Base-by-base conservation (phyloP, 371 early-diverging fungal species). In the Mortierella sp. region DNA sequence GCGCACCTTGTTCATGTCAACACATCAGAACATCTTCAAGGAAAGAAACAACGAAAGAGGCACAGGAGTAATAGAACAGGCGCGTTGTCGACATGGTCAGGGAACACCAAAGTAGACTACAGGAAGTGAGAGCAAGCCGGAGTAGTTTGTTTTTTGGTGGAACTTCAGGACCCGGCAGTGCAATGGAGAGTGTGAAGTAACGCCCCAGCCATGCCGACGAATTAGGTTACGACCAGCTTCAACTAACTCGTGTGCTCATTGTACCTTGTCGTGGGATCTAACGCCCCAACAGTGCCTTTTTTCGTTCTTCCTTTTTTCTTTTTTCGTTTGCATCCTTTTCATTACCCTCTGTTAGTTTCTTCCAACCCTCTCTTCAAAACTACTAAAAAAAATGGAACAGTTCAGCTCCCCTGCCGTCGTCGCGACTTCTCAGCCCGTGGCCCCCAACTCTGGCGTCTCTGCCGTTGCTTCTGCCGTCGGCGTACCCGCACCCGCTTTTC, bases 331-430 rank as follows among this genome's bases (percentile, higher is more conserved):
- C 57, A 72, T 55, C 48, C 53, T 37, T 71, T 73, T 51, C 57
- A 71, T 75, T 34, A 37, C 57, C 44, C 46, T 40, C 48, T 73
- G 34, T 50, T 37, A 59, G 67, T 67, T 40, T 6, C 2, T 40
- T 40, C 43, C 43, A 40, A 40, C 34, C 21, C 67, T 34, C 8
- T 67, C 5, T 34, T 70, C 16, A n/a, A 44, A 43, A 40, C 16
- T 69, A 51, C 48, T 40, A 37, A 48, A 67, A 59, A 77, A 57
- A 69, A 86, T 86, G 86, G 86, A 81, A 61, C 86, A 86, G 55
- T 81, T 72, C 76, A 34, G 79, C 72, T 19, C 86, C 8, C 69
- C 85, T 5, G 73, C 81, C 5, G 77, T 71, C 54, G 53, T 78
- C 43, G 54, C 55, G 16, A 26, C 75, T 26, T 75, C 77, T 34